Conservation (phyloP, 768 basidiomycete species). For the Mrakia frigida region DNA sequence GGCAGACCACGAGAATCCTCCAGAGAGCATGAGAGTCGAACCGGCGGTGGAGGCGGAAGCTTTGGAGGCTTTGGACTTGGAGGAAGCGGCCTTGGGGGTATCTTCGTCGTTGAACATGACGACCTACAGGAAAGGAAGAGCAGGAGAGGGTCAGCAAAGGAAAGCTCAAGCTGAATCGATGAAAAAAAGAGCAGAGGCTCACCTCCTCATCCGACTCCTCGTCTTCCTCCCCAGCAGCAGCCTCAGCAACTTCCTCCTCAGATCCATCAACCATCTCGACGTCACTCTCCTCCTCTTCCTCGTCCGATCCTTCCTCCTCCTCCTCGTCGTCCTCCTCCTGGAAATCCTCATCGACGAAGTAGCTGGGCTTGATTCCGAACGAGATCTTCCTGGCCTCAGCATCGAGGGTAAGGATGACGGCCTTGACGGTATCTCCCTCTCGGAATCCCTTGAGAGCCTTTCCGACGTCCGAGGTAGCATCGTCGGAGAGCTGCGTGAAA, state of each 20-base stretch:
- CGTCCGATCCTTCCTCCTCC: slow-evolving; percentile 50
- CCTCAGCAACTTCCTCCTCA: slow-evolving; percentile 32
- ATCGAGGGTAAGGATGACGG: slow-evolving; percentile 66
- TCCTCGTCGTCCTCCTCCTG: slow-evolving; percentile 38
- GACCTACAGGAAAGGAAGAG: slow-evolving; percentile 9
- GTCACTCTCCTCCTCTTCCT: slow-evolving; percentile 45
- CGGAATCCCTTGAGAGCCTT: slow-evolving; percentile 75
- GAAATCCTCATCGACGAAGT: slow-evolving; percentile 67
- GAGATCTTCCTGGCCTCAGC: slow-evolving; percentile 74
- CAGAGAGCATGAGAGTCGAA: slow-evolving; percentile 37
- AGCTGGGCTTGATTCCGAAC: slow-evolving; percentile 77
- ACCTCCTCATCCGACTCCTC: slow-evolving; percentile 47
- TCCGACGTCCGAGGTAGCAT: slow-evolving; percentile 69
- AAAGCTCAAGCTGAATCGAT: neutral
- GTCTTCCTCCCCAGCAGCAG: slow-evolving; percentile 41
- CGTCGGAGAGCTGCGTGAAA: slow-evolving; percentile 72
- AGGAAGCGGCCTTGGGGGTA: slow-evolving; percentile 37
- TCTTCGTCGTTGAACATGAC: slow-evolving; percentile 25
- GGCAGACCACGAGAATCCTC: slow-evolving; percentile 45
- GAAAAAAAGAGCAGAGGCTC: neutral
- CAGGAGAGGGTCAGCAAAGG: too few species aligned
- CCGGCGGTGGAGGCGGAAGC: slow-evolving; percentile 23
- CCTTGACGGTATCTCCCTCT: slow-evolving; percentile 80
- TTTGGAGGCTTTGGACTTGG: slow-evolving; percentile 28
- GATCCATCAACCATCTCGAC: slow-evolving; percentile 36